Base-by-base conservation (phyloP, 345 rosid genomes). In the Lagerstroemia speciosa region DNA sequence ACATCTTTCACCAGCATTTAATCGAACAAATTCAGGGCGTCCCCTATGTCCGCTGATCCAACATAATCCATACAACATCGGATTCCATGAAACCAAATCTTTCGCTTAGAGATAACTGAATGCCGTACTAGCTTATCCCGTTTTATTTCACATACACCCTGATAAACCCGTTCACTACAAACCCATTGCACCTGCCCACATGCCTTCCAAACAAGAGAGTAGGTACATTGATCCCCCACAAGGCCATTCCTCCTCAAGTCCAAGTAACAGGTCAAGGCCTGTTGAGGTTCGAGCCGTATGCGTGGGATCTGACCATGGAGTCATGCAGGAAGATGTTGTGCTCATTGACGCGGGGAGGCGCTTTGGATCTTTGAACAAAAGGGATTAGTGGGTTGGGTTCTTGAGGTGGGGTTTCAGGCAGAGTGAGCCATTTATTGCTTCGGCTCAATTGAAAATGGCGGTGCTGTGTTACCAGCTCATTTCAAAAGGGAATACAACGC, bases 11-110 rank as follows among this genome's bases (percentile, higher is more conserved):
- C 77, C 0, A 78, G 82, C 83, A 84, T 82, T 73, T 67, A 73
- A 57, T 74, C 77, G 67, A 86, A 86, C 74, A 78, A 14, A 68
- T 77, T 50, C 63, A 20, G 69, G 10, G 82, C 88, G 26, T 48
- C 67, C 41, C 72, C 73, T 67, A 78, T 45, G 24, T 77, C 70
- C 64, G 76, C 78, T 57, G 65, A 20, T 45, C 67, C 72, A 1
- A 69, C 67, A 66, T 67, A 75, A 29, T n/a, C 79, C 81, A 62
- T 71, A 34, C 68, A 83, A 68, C 75, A 83, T 32, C 70, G 77
- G 66, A 69, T 79, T 83, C 85, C 84, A 83, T 55, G 83, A 76
- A 32, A 68, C 78, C 68, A 40, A 71, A 63, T 73, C 82, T 68
- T 76, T 85, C 3, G 45, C 70, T 67, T 38, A 72, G 71, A 66